Percentiles rank a stretch among this genome's conserved stretches.
These are phyloP conservation scores for Amanita pseudoporphyria DNA, from an alignment of 768 basidiomycete species.

Conservation along the genomic window DNA sequence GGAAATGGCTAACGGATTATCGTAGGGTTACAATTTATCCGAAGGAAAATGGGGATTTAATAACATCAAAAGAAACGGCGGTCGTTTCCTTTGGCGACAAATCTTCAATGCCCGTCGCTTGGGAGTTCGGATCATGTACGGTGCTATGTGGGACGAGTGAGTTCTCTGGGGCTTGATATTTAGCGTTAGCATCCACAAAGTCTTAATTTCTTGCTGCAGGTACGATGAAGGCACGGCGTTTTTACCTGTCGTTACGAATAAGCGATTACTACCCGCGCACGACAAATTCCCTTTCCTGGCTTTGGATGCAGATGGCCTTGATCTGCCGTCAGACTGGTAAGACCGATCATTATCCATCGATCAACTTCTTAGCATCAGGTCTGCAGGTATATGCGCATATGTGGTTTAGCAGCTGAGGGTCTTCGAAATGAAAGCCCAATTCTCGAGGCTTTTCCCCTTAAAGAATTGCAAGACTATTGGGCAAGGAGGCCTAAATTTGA, in stretches of 20 bases:
- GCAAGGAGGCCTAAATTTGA: slow-evolving; percentile 50
- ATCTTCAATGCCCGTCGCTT: slow-evolving; percentile 56
- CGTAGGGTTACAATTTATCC: slow-evolving; percentile 62
- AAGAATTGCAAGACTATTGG: slow-evolving; percentile 75
- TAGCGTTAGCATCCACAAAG: slow-evolving; percentile 5
- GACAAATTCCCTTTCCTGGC: slow-evolving; percentile 55
- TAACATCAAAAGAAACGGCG: slow-evolving; percentile 61
- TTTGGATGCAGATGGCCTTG: slow-evolving; percentile 69
- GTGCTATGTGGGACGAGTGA: slow-evolving; percentile 86
- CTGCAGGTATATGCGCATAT: slow-evolving; percentile 67
- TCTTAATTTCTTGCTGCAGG: slow-evolving; percentile 22
- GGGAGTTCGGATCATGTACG: slow-evolving; percentile 60
- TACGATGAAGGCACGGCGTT: slow-evolving; percentile 83
- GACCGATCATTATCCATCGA: slow-evolving; percentile 15
- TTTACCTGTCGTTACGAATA: slow-evolving; percentile 59
- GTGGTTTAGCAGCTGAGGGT: slow-evolving; percentile 61
- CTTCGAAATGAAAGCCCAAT: slow-evolving; percentile 57
- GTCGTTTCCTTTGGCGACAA: slow-evolving; percentile 73
- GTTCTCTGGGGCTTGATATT: slow-evolving; percentile 12
- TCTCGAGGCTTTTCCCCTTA: slow-evolving; percentile 53
- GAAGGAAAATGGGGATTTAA: slow-evolving; percentile 67
- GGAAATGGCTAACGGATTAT: slow-evolving; percentile 4
- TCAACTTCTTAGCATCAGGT: neutral
- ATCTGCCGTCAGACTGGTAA: slow-evolving; percentile 74
- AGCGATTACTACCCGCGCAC: slow-evolving; percentile 50